Percentiles rank a stretch among this genome's conserved stretches.
Conservation (phyloP, 73 alveolate species). For the Breviolum minutum region DNA sequence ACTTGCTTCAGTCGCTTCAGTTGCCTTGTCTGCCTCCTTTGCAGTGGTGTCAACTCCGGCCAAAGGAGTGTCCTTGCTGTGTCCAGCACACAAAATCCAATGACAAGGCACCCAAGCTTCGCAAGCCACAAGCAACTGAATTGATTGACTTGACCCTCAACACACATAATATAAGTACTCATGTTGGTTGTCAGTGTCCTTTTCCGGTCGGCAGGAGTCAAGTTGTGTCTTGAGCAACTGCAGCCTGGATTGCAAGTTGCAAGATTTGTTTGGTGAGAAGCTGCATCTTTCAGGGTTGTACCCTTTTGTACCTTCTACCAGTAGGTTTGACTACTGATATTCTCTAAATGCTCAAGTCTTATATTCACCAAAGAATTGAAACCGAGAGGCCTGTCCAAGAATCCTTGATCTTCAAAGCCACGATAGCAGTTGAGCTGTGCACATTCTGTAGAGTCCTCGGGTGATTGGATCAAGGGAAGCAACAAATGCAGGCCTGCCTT, state of each 20-base stretch:
- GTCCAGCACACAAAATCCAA: background rate
- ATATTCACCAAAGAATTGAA: background rate
- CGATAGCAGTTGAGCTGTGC: constrained; percentile 80
- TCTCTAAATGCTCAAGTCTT: too few relatives aligned
- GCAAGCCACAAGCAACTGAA: background rate
- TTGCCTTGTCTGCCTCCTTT: constrained; percentile 3
- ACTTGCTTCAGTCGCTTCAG: background rate
- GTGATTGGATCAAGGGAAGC: background rate
- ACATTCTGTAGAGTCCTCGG: constrained; percentile 73
- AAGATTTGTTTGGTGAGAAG: too few relatives aligned
- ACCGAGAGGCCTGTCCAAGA: constrained; percentile 61
- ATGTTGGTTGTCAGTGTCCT: background rate
- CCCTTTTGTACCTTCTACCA: background rate
- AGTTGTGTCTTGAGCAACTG: constrained; percentile 72
- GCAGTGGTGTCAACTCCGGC: constrained; percentile 14
- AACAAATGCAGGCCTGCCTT: too few relatives aligned
- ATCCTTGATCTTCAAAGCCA: constrained; percentile 94
- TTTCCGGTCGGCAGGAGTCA: constrained; percentile 81
- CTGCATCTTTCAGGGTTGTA: background rate
- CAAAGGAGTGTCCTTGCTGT: constrained; percentile 52
- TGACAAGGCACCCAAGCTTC: background rate
- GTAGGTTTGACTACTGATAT: too few relatives aligned
- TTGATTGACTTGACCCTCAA: too few relatives aligned
- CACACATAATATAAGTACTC: background rate
- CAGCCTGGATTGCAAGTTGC: background rate